These are phyloP conservation scores for Juncus inflexus DNA, from an alignment of 176 grass and related monocot species.

Conservation along the genomic window DNA sequence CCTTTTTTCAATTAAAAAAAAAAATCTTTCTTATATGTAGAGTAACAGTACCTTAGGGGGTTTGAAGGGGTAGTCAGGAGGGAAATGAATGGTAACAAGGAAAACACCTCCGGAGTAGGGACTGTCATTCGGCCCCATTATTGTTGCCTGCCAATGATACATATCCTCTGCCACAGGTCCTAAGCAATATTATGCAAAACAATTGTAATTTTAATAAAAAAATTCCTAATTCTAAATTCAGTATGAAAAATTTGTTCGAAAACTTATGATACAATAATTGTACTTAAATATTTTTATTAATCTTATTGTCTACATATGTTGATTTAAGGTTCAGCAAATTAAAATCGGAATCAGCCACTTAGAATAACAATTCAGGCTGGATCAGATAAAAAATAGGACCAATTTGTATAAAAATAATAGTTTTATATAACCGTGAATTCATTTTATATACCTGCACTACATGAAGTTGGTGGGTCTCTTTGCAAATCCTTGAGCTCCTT, in stretches of 20 bases:
- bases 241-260: not conserved
- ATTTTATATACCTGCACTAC: constrained; percentile 58
- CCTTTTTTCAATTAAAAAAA: too few species aligned
- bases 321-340: not conserved
- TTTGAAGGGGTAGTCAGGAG: constrained; percentile 6
- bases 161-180: constrained; percentile 76
- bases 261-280: not conserved
- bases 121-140: constrained; percentile 58
- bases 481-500: constrained; percentile 97
- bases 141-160: constrained; percentile 93
- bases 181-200: constrained; percentile 15
- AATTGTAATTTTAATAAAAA: not conserved
- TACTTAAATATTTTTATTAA: not conserved
- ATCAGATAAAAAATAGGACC: not conserved
- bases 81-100: constrained; percentile 63
- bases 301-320: not conserved
- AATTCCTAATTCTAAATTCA: not conserved
- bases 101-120: constrained; percentile 57
- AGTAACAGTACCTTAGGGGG: constrained; percentile 53
- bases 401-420: not conserved
- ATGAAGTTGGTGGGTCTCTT: constrained; percentile 80
- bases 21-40: too few species aligned
- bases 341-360: not conserved
- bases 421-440: too few species aligned
- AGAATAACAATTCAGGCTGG: not conserved